Percentiles rank a stretch among this genome's conserved stretches.
These are phyloP conservation scores for Teratosphaeria nubilosa DNA, from an alignment of 2,329 filamentous ascomycete genomes.

Conservation along the genomic window DNA sequence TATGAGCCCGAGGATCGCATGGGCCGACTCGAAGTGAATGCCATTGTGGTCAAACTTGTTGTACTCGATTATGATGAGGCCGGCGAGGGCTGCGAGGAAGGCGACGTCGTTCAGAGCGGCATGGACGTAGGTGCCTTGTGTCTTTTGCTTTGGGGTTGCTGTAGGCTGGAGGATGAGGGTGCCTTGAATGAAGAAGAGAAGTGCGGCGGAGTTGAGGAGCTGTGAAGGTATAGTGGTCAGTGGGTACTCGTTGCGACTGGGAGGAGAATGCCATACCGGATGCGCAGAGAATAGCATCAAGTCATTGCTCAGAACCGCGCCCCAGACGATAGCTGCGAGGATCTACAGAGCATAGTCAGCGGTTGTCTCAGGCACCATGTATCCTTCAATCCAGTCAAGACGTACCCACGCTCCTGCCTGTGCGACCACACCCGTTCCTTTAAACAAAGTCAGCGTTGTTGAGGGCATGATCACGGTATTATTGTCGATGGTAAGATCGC, in stretches of 20 bases:
- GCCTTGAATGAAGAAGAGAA: slow-evolving; percentile 68
- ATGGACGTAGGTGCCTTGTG: slow-evolving; percentile 53
- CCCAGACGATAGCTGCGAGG: slow-evolving; percentile 66
- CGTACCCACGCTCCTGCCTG: slow-evolving; percentile 66
- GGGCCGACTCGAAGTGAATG: slow-evolving; percentile 66
- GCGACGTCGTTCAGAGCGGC: slow-evolving; percentile 58
- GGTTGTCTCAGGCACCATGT: too few relatives aligned
- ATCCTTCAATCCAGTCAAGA: too few relatives aligned
- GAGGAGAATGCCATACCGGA: slow-evolving; percentile 51
- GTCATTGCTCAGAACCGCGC: slow-evolving; percentile 57
- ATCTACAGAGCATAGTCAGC: too few relatives aligned
- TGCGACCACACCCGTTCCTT: slow-evolving; percentile 72
- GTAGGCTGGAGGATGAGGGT: slow-evolving; percentile 84
- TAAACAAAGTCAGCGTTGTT: slow-evolving; percentile 7
- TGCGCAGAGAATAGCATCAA: slow-evolving; percentile 81
- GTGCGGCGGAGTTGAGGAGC: slow-evolving; percentile 42
- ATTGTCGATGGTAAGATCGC: slow-evolving; percentile 17
- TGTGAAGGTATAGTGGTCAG: slow-evolving; percentile 8
- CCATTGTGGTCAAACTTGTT: slow-evolving; percentile 67
- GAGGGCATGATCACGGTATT: background rate
- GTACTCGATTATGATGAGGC: slow-evolving; percentile 63
- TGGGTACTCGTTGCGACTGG: background rate
- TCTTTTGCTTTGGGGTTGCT: slow-evolving; percentile 64
- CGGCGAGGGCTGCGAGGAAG: slow-evolving; percentile 51
- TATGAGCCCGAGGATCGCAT: slow-evolving; percentile 72